These are phyloP conservation scores for Dendrobium nobile DNA, from an alignment of 106 monocot genomes.

Conservation along the genomic window DNA sequence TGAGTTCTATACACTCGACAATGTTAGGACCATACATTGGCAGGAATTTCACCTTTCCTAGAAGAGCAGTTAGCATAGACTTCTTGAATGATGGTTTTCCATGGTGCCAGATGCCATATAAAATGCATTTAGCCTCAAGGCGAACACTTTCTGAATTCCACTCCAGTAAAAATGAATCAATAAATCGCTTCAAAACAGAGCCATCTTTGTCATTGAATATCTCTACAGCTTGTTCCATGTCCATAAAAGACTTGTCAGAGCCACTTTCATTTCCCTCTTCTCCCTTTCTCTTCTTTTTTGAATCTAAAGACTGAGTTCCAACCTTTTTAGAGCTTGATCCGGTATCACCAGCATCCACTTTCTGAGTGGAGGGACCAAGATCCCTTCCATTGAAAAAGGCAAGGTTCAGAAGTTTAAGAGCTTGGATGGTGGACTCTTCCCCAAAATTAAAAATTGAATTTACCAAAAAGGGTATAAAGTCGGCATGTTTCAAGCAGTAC, in stretches of 20 bases:
- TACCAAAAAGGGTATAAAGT: conserved; percentile 67
- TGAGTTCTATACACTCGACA: conserved; percentile 75
- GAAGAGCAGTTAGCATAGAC: conserved; percentile 43
- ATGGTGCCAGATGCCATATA: conserved; percentile 94
- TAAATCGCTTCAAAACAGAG: conserved; percentile 49
- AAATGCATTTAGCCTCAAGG: conserved; percentile 74
- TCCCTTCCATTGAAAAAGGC: conserved; percentile 91
- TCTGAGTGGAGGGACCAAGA: conserved; percentile 31
- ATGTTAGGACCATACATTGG: conserved; percentile 94
- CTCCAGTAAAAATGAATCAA: conserved; percentile 85
- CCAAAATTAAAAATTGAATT: conserved; percentile 66
- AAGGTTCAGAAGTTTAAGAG: conserved; percentile 85
- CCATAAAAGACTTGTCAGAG: conserved; percentile 65
- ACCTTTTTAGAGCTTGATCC: conserved; percentile 36
- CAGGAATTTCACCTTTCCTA: conserved; percentile 65
- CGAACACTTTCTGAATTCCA: conserved; percentile 92
- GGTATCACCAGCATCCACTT: conserved; percentile 43
- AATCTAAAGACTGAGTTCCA: conserved; percentile 44
- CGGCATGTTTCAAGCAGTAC: conserved; percentile 72
- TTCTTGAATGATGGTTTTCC: conserved; percentile 61
- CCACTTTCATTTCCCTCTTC: conserved; percentile 69
- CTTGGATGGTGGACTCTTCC: conserved; percentile 83
- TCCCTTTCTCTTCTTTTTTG: conserved; percentile 86
- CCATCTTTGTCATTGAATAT: conserved; percentile 62
- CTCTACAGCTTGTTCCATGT: conserved; percentile 90